These are phyloP conservation scores for Ophiostoma novo-ulmi DNA, from an alignment of 2,329 filamentous ascomycete genomes.

Conservation along the genomic window DNA sequence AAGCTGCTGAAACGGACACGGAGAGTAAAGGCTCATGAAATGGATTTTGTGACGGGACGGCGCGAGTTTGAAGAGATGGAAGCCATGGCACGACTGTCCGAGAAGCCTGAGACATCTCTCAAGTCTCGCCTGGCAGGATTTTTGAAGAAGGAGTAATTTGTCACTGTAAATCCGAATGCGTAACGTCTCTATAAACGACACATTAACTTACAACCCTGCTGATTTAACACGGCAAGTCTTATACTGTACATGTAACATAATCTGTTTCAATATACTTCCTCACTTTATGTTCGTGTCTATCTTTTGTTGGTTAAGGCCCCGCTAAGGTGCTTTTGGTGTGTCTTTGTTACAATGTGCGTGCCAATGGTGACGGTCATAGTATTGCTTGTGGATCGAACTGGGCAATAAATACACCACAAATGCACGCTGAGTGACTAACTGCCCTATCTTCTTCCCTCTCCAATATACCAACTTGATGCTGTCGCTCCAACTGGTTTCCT, in stretches of 20 bases:
- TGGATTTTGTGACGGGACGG: slow-evolving; percentile 1
- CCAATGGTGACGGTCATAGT: not conserved
- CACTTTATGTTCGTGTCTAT: not conserved
- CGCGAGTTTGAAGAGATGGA: slow-evolving; percentile 6
- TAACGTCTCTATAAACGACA: not conserved
- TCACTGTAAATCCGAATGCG: not conserved
- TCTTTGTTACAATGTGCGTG: slow-evolving; percentile 1
- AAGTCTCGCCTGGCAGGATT: not conserved
- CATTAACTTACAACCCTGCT: not conserved
- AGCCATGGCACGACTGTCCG: not conserved
- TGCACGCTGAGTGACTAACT: not conserved
- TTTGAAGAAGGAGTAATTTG: not conserved
- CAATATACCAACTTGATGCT: not conserved
- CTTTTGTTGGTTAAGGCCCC: not conserved
- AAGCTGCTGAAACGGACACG: not conserved
- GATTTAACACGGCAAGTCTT: too few species aligned
- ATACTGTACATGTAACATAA: too few species aligned
- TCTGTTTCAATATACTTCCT: too few species aligned
- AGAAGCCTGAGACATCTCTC: not conserved
- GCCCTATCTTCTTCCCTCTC: not conserved
- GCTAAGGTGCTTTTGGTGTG: not conserved
- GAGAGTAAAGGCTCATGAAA: not conserved
- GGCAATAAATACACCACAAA: not conserved
- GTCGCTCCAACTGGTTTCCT: not conserved
- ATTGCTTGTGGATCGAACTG: not conserved